phyloP scores from a whole-genome alignment of 495 filamentous ascomycete genomes.

The Hyaloscypha finlandica region DNA sequence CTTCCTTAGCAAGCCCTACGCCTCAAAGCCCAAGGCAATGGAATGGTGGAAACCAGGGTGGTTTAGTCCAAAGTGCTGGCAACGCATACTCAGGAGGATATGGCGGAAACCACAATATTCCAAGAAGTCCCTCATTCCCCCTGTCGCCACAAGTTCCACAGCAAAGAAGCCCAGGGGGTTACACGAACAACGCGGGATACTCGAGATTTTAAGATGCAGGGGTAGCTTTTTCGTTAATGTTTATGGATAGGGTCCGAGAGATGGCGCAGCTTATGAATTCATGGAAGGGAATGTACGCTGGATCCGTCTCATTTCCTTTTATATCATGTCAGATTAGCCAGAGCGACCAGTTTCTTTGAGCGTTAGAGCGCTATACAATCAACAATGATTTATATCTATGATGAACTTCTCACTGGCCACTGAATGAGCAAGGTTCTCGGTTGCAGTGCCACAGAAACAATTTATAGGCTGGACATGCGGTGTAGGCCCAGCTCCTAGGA shows the following conservation, averaged over 20 bases:
- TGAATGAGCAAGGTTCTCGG: background rate
- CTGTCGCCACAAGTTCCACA: slow-evolving; percentile 4
- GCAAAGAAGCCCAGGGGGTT: slow-evolving; percentile 20
- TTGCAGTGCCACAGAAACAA: background rate
- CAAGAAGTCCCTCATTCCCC: slow-evolving; percentile 15
- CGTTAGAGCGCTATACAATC: background rate
- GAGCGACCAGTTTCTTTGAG: background rate
- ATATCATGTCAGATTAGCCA: slow-evolving; percentile 6
- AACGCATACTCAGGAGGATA: slow-evolving; percentile 26
- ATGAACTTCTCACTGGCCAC: background rate
- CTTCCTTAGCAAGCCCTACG: slow-evolving; percentile 12
- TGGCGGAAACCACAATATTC: slow-evolving; percentile 11
- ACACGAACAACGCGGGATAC: slow-evolving; percentile 18
- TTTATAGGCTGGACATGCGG: background rate
- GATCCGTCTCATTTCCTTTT: slow-evolving; percentile 16
- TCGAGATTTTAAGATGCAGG: slow-evolving; percentile 16
- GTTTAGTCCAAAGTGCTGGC: slow-evolving; percentile 20
- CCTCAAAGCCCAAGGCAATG: slow-evolving; percentile 20
- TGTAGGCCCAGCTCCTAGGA: background rate
- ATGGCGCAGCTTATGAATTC: slow-evolving; percentile 9
- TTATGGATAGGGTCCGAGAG: slow-evolving; percentile 1
- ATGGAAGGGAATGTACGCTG: slow-evolving; percentile 4
- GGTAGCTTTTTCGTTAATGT: slow-evolving; percentile 9
- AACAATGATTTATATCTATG: background rate
- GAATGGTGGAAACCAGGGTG: slow-evolving; percentile 25